Conservation (phyloP, 2,329 filamentous ascomycete species). For the Colletotrichum salicis region DNA sequence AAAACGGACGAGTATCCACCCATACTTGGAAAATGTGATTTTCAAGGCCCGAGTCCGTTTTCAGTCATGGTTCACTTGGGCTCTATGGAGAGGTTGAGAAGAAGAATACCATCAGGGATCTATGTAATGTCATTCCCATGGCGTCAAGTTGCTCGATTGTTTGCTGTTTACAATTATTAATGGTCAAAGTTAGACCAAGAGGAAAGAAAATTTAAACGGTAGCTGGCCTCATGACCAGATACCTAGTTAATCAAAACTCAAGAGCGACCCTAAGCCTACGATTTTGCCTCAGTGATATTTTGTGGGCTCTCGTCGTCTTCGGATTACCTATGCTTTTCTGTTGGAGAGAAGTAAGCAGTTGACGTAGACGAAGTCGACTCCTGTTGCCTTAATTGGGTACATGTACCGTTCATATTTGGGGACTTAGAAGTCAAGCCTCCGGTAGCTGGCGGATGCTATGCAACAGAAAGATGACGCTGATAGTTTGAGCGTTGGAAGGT, state of each 20-base stretch:
- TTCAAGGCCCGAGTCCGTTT: no score
- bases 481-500: no score
- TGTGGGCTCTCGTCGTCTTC: not conserved
- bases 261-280: no score
- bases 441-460: not conserved
- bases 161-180: no score
- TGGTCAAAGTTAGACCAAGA: no score
- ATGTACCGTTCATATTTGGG: not conserved
- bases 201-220: no score
- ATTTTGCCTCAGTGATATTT: no score
- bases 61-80: not conserved
- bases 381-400: not conserved
- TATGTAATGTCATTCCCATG: not conserved
- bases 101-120: not conserved
- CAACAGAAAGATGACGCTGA: not conserved
- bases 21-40: no score
- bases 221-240: no score
- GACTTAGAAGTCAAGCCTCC: not conserved
- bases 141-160: not conserved
- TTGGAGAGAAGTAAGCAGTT: not conserved
- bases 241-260: no score
- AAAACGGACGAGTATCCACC: no score
- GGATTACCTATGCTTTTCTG: not conserved
- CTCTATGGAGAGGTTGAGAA: not conserved
- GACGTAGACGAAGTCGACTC: not conserved